phyloP scores from a whole-genome alignment of 129 eudicot genomes.

The Flaveria robusta region DNA sequence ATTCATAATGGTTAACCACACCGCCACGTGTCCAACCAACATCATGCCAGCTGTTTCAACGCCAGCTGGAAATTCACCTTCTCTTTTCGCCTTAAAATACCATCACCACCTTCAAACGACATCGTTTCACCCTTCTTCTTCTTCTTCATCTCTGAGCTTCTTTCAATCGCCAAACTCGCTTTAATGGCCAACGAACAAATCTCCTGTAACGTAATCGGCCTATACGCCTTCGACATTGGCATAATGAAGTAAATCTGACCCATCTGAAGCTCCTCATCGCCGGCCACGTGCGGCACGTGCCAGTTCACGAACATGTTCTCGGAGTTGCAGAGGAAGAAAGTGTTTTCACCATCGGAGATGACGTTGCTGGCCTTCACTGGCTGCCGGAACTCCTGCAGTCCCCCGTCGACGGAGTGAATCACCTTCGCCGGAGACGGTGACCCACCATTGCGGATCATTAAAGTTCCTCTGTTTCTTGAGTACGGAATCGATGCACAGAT shows the following conservation, averaged over 20 bases:
- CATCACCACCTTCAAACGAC: constrained; percentile 23
- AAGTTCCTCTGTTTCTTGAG: constrained; percentile 20
- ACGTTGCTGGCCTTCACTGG: constrained; percentile 47
- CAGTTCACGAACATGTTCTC: constrained; percentile 58
- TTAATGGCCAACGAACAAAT: constrained; percentile 61
- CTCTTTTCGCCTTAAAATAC: neutral
- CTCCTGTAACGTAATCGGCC: constrained; percentile 56
- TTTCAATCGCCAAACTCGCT: constrained; percentile 48
- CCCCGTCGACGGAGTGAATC: constrained; percentile 53
- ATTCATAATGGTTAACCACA: too few relatives aligned
- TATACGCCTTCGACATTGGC: constrained; percentile 47
- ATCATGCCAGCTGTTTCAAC: too few relatives aligned
- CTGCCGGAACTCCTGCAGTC: constrained; percentile 50
- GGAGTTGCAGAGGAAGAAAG: constrained; percentile 56
- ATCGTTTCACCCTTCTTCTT: neutral
- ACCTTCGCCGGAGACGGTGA: constrained; percentile 45
- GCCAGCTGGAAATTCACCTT: too few relatives aligned
- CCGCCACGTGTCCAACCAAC: too few relatives aligned
- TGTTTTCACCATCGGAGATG: constrained; percentile 43
- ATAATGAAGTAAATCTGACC: constrained; percentile 72
- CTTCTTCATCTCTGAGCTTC: neutral
- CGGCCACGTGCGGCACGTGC: constrained; percentile 44
- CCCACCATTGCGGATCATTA: constrained; percentile 1
- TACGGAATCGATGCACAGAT: constrained; percentile 41
- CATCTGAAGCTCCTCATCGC: constrained; percentile 52